Conservation (phyloP, 305 asterid species). For the Solanum chacoense region DNA sequence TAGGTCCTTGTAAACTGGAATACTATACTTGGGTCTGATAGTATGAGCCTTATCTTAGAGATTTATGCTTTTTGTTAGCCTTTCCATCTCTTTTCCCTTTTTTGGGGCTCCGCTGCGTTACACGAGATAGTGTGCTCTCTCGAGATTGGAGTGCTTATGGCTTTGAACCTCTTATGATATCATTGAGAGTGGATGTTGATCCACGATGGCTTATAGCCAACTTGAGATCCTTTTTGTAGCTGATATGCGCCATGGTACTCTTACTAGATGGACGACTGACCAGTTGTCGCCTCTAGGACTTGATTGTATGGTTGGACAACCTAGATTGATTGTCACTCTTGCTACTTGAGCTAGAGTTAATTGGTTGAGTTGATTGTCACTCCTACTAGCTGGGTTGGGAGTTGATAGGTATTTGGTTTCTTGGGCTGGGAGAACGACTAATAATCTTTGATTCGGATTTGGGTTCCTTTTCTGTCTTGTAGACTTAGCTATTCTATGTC, state of each 20-base stretch:
- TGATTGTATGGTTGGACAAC: neutral
- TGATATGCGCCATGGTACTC: neutral
- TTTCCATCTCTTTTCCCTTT: neutral
- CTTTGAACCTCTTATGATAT: neutral
- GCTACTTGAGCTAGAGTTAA: neutral
- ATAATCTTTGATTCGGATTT: neutral
- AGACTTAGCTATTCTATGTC: neutral
- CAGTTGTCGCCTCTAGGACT: neutral
- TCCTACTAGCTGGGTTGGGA: neutral
- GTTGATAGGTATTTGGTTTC: neutral
- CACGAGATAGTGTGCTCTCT: neutral
- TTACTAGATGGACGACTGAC: neutral
- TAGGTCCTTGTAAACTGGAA: neutral
- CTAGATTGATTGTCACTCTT: neutral
- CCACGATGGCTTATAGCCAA: neutral
- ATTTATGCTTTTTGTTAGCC: neutral
- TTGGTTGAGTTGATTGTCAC: neutral
- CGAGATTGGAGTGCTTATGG: neutral
- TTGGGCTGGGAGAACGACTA: neutral
- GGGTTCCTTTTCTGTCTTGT: neutral
- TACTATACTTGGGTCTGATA: neutral
- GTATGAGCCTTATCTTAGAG: neutral
- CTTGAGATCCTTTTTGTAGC: neutral
- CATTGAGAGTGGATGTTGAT: neutral
- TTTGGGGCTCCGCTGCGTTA: neutral